Evolutionary conservation across 192 early-diverging fungal species (phyloP).

Genomic region (Backusella liffmaniae): DNA sequence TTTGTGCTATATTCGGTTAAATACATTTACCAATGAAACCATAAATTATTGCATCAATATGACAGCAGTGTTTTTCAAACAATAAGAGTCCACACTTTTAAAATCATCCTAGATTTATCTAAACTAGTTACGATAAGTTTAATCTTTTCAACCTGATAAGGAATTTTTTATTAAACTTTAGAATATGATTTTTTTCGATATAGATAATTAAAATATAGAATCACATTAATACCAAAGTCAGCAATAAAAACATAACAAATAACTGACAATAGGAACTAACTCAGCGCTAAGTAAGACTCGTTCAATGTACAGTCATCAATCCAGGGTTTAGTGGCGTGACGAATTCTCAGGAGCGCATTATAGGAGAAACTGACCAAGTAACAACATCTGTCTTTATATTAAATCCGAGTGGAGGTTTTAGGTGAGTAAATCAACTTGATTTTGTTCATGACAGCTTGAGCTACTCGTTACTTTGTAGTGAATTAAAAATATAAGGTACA

Average conservation of each 20-base stretch:
- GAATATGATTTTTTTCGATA: neutral
- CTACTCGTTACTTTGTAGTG: neutral
- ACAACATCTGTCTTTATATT: neutral
- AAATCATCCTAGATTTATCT: neutral
- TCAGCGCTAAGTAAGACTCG: neutral
- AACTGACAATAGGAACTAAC: neutral
- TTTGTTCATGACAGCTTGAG: neutral
- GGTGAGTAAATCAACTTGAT: neutral
- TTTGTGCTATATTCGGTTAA: neutral
- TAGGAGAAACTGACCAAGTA: neutral
- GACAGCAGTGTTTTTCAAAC: too few relatives aligned
- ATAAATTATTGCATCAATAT: neutral
- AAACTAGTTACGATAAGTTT: neutral
- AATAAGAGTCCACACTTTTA: neutral
- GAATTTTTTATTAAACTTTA: neutral
- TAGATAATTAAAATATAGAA: neutral
- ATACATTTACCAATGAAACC: neutral
- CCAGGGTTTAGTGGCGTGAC: neutral
- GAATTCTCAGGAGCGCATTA: neutral
- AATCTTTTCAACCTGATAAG: neutral
- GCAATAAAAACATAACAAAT: neutral
- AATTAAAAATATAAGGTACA: neutral
- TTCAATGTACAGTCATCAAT: neutral
- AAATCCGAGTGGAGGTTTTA: neutral
- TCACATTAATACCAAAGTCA: neutral